These are phyloP conservation scores for Peronospora farinosa DNA, from an alignment of 352 stramenopile species.

Conservation along the genomic window DNA sequence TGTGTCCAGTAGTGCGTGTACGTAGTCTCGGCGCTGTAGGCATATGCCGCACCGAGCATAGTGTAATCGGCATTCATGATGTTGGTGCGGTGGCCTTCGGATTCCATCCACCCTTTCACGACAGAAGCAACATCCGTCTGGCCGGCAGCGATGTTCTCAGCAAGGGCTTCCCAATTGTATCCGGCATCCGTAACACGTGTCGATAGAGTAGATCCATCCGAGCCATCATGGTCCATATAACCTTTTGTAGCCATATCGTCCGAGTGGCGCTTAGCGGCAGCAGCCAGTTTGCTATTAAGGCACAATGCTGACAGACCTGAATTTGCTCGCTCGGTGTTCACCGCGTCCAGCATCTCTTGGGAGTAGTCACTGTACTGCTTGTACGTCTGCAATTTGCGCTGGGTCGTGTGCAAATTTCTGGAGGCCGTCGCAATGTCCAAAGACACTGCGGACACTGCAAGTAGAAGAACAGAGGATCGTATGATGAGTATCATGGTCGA, in stretches of 20 bases:
- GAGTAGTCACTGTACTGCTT: constrained; percentile 25
- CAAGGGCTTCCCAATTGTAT: constrained; percentile 46
- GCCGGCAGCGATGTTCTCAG: constrained; percentile 53
- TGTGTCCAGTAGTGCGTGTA: constrained; percentile 61
- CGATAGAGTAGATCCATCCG: constrained; percentile 39
- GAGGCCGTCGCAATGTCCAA: constrained; percentile 11
- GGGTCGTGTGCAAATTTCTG: constrained; percentile 14
- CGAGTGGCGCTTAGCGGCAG: constrained; percentile 25
- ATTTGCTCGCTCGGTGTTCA: constrained; percentile 47
- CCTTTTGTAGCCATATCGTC: constrained; percentile 42
- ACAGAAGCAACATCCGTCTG: constrained; percentile 40
- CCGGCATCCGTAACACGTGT: constrained; percentile 36
- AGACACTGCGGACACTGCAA: constrained; percentile 13
- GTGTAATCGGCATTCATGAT: constrained; percentile 38
- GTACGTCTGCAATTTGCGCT: constrained; percentile 29
- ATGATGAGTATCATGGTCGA: constrained; percentile 19
- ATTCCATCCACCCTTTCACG: constrained; percentile 64
- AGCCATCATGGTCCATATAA: constrained; percentile 50
- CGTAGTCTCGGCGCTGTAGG: constrained; percentile 23
- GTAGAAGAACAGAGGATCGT: constrained; percentile 18
- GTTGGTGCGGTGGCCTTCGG: constrained; percentile 39
- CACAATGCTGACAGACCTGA: constrained; percentile 33
- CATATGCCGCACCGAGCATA: constrained; percentile 33
- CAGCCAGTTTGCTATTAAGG: constrained; percentile 36
- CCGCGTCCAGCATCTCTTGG: constrained; percentile 27